Percentiles rank a stretch among this genome's conserved stretches.
These are phyloP conservation scores for Podospora australis DNA, from an alignment of 495 filamentous ascomycete species.

Conservation along the genomic window DNA sequence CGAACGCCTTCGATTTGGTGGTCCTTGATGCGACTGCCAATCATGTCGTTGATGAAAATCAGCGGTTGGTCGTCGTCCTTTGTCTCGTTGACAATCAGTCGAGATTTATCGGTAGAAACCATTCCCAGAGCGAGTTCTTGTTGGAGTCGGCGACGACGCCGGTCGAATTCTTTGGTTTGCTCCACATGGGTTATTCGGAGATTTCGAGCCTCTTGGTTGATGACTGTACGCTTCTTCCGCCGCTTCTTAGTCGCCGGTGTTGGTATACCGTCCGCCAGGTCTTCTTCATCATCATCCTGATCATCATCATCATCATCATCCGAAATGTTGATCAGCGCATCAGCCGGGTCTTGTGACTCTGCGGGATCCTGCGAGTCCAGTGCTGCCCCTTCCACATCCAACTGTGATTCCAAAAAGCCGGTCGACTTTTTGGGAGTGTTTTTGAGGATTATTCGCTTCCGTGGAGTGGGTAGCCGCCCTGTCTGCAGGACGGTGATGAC, in stretches of 20 bases:
- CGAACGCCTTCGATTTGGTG: conserved; percentile 64
- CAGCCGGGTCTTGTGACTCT: conserved; percentile 4
- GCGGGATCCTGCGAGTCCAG: conserved; percentile 2
- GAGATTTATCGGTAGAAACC: conserved; percentile 34
- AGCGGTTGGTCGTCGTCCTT: conserved; percentile 51
- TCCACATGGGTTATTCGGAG: conserved; percentile 41
- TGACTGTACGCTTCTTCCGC: conserved; percentile 37
- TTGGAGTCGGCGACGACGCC: conserved; percentile 44
- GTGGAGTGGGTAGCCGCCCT: no score
- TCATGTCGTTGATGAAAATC: conserved; percentile 43
- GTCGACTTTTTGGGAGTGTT: no score
- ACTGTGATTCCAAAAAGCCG: no score
- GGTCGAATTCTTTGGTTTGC: conserved; percentile 41
- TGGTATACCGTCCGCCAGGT: no score
- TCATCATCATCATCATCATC: conserved; percentile 6
- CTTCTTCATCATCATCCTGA: conserved; percentile 9
- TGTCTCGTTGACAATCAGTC: conserved; percentile 65
- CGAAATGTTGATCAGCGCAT: neutral
- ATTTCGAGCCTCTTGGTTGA: conserved; percentile 36
- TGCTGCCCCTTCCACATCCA: neutral
- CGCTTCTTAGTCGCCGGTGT: conserved; percentile 34
- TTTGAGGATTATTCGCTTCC: no score
- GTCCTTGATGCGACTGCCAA: conserved; percentile 46
- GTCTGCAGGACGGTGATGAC: no score
- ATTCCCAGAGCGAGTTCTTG: conserved; percentile 33